phyloP scores from a whole-genome alignment of 2,329 filamentous ascomycete species.

The Waltergamsia citrina region DNA sequence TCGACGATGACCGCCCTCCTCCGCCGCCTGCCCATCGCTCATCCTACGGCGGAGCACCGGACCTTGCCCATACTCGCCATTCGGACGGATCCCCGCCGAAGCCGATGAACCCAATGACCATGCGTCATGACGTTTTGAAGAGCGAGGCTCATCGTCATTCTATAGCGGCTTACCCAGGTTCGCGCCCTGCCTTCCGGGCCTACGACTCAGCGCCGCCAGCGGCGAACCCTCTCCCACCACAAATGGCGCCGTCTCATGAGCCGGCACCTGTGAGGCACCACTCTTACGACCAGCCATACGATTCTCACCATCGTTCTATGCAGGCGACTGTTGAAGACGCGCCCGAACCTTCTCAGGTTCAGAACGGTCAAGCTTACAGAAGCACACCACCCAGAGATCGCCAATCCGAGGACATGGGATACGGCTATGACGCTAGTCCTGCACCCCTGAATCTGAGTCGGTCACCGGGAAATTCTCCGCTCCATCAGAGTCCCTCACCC shows the following conservation, averaged over 20 bases:
- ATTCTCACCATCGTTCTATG: conserved; percentile 39
- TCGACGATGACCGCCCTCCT: conserved; percentile 38
- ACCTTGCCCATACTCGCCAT: conserved; percentile 27
- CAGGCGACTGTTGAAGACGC: conserved; percentile 57
- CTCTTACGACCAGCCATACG: conserved; percentile 38
- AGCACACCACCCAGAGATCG: conserved; percentile 9
- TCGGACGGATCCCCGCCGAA: conserved; percentile 33
- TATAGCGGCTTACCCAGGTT: conserved; percentile 34
- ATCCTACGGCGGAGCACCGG: conserved; percentile 34
- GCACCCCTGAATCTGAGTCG: conserved; percentile 33
- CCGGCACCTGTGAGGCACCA: conserved; percentile 32
- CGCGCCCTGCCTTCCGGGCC: conserved; percentile 39
- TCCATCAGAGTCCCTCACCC: conserved; percentile 2
- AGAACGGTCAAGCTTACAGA: conserved; percentile 14
- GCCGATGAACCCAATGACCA: conserved; percentile 35
- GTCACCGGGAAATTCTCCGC: conserved; percentile 13
- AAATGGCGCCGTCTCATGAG: conserved; percentile 21
- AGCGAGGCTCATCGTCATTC: conserved; percentile 48
- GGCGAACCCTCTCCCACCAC: conserved; percentile 15
- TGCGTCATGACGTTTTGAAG: conserved; percentile 49
- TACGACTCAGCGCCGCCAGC: conserved; percentile 36
- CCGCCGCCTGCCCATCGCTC: conserved; percentile 46
- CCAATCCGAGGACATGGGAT: conserved; percentile 25
- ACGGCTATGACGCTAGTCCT: conserved; percentile 27
- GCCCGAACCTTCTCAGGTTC: conserved; percentile 36